Conservation (phyloP, 2,329 filamentous ascomycete species). For the Botryotinia narcissicola region DNA sequence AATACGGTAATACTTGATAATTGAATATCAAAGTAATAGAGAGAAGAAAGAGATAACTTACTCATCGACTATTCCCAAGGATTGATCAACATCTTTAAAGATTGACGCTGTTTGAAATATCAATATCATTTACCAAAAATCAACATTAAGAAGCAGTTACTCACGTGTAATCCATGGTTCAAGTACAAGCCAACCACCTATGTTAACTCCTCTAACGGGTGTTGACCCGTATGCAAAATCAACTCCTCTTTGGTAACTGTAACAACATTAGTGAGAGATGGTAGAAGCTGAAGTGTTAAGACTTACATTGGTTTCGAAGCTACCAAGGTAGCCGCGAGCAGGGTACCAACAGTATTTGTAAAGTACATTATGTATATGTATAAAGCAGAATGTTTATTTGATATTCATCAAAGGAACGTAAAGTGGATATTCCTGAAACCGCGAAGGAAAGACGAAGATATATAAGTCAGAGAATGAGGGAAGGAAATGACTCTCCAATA, state of each 20-base stretch:
- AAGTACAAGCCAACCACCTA: constrained; percentile 39
- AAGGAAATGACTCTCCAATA: neutral
- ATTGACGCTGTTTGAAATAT: constrained; percentile 43
- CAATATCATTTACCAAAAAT: neutral
- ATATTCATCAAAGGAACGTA: constrained; percentile 4
- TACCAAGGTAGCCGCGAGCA: constrained; percentile 8
- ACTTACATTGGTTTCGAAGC: constrained; percentile 19
- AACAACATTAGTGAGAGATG: neutral
- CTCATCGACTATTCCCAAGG: constrained; percentile 38
- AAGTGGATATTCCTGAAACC: neutral
- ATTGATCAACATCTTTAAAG: constrained; percentile 43
- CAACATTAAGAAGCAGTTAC: neutral
- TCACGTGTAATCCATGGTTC: constrained; percentile 51
- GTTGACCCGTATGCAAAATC: constrained; percentile 49
- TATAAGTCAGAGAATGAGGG: neutral
- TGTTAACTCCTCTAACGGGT: constrained; percentile 42
- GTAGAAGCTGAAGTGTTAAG: neutral
- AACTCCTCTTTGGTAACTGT: constrained; percentile 35
- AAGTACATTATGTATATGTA: constrained; percentile 17
- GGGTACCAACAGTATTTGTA: constrained; percentile 6
- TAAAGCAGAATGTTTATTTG: neutral
- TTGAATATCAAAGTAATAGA: neutral
- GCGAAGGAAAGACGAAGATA: constrained; percentile 5
- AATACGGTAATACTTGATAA: neutral
- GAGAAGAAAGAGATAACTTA: neutral